phyloP scores from a whole-genome alignment of 768 basidiomycete species.

The Lactifluus pinguis region DNA sequence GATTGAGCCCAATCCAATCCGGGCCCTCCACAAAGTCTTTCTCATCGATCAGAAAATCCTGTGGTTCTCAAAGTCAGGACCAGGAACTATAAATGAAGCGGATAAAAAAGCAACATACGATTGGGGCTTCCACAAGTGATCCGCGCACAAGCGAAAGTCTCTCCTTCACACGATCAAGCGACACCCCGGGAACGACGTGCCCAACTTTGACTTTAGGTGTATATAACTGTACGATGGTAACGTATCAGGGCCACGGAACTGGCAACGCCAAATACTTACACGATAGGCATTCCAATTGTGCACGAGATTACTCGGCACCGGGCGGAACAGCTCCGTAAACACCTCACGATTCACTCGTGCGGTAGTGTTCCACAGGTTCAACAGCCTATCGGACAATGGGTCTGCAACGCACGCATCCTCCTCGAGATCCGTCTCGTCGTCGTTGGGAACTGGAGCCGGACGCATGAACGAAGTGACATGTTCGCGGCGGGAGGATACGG shows the following conservation, averaged over 20 bases:
- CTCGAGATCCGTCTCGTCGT: conserved; percentile 47
- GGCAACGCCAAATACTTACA: conserved; percentile 28
- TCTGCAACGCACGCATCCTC: conserved; percentile 70
- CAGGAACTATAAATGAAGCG: background rate
- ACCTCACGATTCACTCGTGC: conserved; percentile 76
- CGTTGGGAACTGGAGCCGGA: conserved; percentile 63
- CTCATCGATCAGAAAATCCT: conserved; percentile 84
- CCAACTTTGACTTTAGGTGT: conserved; percentile 71
- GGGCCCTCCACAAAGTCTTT: conserved; percentile 59
- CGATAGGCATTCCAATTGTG: conserved; percentile 73
- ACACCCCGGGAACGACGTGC: conserved; percentile 66
- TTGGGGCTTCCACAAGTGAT: conserved; percentile 64
- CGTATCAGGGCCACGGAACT: background rate
- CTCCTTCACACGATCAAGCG: conserved; percentile 62
- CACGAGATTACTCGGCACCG: conserved; percentile 80
- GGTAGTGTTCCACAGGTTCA: conserved; percentile 55
- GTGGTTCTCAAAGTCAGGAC: conserved; percentile 11
- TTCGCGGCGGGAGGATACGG: conserved; percentile 35
- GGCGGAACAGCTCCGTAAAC: conserved; percentile 79
- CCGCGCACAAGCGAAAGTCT: conserved; percentile 63
- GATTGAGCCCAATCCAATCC: conserved; percentile 68
- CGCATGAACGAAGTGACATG: conserved; percentile 55
- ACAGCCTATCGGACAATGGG: conserved; percentile 56
- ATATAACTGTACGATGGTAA: conserved; percentile 40
- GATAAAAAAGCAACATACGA: conserved; percentile 33